Conservation (phyloP, 2,329 filamentous ascomycete genomes). For the Beauveria sp. region DNA sequence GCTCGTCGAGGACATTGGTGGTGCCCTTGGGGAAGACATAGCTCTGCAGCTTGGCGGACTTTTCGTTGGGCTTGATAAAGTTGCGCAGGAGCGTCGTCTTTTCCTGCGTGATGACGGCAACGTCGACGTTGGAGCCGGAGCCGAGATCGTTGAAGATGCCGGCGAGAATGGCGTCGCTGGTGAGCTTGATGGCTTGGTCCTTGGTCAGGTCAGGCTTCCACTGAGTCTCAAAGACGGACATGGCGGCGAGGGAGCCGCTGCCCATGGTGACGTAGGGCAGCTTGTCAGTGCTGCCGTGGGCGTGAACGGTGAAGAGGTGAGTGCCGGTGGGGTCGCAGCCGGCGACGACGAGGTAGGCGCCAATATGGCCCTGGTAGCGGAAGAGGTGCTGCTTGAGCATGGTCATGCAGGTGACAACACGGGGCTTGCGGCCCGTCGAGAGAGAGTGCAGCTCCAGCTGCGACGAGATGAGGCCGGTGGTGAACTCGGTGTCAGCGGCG, state of each 20-base stretch:
- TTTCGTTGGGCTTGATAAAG: constrained; percentile 87
- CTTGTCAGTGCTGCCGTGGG: constrained; percentile 97
- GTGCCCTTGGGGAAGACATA: constrained; percentile 87
- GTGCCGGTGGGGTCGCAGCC: constrained; percentile 93
- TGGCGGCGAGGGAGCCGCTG: constrained; percentile 88
- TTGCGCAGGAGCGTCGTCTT: constrained; percentile 92
- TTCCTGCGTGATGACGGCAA: constrained; percentile 88
- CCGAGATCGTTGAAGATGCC: constrained; percentile 99
- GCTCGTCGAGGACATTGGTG: constrained; percentile 93
- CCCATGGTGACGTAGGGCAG: constrained; percentile 99
- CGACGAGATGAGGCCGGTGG: constrained; percentile 94
- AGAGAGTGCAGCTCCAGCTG: constrained; percentile 96
- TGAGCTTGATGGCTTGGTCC: constrained; percentile 76
- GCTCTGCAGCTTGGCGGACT: constrained; percentile 83
- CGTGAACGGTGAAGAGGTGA: constrained; percentile 96
- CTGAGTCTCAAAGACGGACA: constrained; percentile 95
- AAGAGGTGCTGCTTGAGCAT: constrained; percentile 99
- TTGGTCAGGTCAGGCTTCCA: constrained; percentile 75
- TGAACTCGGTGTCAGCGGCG: constrained; percentile 97
- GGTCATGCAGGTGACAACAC: constrained; percentile 98
- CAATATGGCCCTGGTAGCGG: constrained; percentile 95
- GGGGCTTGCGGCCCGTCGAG: constrained; percentile 90
- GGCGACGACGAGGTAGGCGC: constrained; percentile 94
- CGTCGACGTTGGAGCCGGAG: constrained; percentile 94
- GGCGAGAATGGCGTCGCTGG: constrained; percentile 80